Evolutionary conservation across 257 asterid species (phyloP).

Genomic region (Solanum sparsipilum): DNA sequence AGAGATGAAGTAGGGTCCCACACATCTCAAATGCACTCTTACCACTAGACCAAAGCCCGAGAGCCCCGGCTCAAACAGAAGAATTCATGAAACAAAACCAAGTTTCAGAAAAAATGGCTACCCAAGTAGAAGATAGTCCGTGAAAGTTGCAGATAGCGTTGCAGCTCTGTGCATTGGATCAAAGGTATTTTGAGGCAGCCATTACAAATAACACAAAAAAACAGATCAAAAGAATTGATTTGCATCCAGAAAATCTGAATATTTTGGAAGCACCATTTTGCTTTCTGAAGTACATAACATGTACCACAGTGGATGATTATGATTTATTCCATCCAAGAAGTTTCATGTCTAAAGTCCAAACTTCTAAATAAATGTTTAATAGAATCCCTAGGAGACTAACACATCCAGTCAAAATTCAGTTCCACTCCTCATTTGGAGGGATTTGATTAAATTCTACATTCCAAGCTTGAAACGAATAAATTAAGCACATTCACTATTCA

Average conservation of each 20-base stretch:
- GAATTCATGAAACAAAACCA: neutral
- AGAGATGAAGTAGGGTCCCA: neutral
- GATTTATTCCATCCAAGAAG: constrained; percentile 57
- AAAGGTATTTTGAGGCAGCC: neutral
- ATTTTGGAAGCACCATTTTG: neutral
- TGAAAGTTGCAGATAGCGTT: neutral
- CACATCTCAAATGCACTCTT: neutral
- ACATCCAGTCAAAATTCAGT: constrained; percentile 65
- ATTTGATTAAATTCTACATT: constrained; percentile 20
- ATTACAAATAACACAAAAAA: neutral
- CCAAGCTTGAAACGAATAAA: constrained; percentile 19
- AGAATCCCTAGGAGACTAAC: constrained; percentile 31
- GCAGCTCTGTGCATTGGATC: neutral
- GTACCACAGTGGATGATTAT: constrained; percentile 8
- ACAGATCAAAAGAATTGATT: neutral
- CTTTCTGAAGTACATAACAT: neutral
- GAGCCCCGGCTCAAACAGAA: neutral
- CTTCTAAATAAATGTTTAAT: constrained; percentile 42
- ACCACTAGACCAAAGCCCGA: neutral
- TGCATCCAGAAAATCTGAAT: neutral
- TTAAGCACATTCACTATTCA: constrained; percentile 6
- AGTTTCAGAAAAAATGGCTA: neutral
- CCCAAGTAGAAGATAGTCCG: neutral
- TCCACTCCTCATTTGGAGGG: constrained; percentile 33
- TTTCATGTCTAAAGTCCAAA: constrained; percentile 25